A percentile compares a stretch with the other conserved stretches of the same genome.
Conservation (phyloP, 805 yeast species). For the Naumovozyma dairenensis region DNA sequence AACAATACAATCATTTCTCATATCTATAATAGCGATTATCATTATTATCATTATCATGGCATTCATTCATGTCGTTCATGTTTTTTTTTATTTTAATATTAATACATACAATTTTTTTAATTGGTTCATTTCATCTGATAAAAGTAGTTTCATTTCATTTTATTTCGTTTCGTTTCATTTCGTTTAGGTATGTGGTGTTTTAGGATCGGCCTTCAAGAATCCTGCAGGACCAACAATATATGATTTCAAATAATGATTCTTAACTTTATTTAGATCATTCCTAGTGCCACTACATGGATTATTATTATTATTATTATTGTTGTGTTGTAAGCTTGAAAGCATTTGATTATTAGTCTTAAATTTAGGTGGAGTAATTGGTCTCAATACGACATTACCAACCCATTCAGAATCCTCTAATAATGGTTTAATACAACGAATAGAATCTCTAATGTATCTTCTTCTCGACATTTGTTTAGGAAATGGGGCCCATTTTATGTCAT, state of each 20-base stretch:
- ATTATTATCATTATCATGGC: no score
- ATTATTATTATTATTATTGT: neutral
- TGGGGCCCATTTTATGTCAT: conserved; percentile 41
- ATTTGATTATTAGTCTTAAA: conserved; percentile 20
- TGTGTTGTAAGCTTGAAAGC: neutral
- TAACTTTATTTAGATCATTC: neutral
- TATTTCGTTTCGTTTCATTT: no score
- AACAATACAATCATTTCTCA: no score
- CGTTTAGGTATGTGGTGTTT: no score
- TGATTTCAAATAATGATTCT: conserved; percentile 22
- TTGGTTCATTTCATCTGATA: neutral
- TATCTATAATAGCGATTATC: no score
- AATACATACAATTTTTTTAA: neutral
- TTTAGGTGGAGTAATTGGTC: conserved; percentile 18
- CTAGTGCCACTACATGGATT: neutral
- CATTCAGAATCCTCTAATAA: conserved; percentile 42
- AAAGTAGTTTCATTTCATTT: no score
- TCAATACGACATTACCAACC: conserved; percentile 39
- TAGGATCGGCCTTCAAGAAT: conserved; percentile 11
- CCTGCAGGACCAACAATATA: conserved; percentile 26
- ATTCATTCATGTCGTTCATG: no score
- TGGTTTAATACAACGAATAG: conserved; percentile 48
- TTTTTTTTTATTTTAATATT: no score
- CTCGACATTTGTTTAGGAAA: conserved; percentile 29
- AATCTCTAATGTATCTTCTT: conserved; percentile 40